These are phyloP conservation scores for Mycena rebaudengoi DNA, from an alignment of 768 basidiomycete genomes.

Conservation along the genomic window DNA sequence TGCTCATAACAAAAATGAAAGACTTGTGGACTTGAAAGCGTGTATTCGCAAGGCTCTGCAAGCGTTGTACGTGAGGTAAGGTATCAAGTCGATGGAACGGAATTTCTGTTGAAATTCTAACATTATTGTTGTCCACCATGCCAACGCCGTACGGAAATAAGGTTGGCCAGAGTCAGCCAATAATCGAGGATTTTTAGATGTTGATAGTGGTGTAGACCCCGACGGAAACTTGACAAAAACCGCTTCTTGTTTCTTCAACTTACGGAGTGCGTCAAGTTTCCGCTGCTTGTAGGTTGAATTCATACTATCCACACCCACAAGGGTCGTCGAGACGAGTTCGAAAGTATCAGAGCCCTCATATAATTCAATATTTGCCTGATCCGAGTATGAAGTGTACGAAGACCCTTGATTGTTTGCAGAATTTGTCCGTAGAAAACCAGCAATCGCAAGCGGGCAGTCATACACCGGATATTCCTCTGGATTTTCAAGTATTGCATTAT, in stretches of 20 bases:
- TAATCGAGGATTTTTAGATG: conserved; percentile 18
- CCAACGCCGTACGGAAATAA: conserved; percentile 30
- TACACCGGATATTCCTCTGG: conserved; percentile 20
- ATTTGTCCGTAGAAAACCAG: not conserved
- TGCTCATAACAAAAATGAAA: conserved; percentile 21
- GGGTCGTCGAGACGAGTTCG: not conserved
- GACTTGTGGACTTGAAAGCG: conserved; percentile 19
- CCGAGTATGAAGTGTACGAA: conserved; percentile 15
- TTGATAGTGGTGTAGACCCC: conserved; percentile 11
- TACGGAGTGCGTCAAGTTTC: conserved; percentile 6
- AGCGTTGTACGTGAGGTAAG: conserved; percentile 6
- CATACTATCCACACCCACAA: conserved; percentile 20
- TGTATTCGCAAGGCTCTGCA: not conserved
- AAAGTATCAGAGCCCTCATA: not conserved
- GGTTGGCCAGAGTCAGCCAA: conserved; percentile 27
- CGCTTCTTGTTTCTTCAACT: not conserved
- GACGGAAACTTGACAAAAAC: conserved; percentile 26
- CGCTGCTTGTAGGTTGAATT: conserved; percentile 19
- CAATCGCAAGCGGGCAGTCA: not conserved
- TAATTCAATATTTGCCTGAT: conserved; percentile 12
- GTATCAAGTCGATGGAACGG: conserved; percentile 10
- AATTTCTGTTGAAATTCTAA: not conserved
- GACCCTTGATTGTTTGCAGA: conserved; percentile 7
- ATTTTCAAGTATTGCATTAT: not conserved
- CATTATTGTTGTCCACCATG: conserved; percentile 16